Percentiles rank a stretch among this genome's conserved stretches.
Conservation (phyloP, 805 yeast genomes). For the Candida vaughaniae region DNA sequence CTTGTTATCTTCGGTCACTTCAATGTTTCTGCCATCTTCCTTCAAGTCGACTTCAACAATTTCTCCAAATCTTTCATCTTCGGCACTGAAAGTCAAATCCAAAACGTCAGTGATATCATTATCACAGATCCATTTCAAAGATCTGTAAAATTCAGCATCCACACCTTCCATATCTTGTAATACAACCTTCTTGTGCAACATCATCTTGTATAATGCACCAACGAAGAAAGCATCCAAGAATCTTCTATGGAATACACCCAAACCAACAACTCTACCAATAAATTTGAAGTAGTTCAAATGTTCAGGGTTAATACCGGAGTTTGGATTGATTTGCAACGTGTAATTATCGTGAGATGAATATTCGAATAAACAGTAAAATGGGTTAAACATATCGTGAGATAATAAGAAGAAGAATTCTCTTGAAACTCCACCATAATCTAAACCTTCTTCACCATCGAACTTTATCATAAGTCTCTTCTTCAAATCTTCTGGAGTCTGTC, state of each 20-base stretch:
- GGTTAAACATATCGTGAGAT: slow-evolving; percentile 98
- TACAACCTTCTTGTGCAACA: slow-evolving; percentile 90
- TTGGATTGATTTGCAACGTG: slow-evolving; percentile 96
- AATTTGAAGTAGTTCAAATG: slow-evolving; percentile 97
- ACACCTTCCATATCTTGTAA: slow-evolving; percentile 98
- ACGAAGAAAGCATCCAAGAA: slow-evolving; percentile 98
- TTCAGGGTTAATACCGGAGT: slow-evolving; percentile 95
- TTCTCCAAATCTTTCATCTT: slow-evolving; percentile 95
- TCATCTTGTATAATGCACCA: slow-evolving; percentile 97
- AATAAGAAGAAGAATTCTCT: slow-evolving; percentile 95
- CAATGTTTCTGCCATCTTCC: slow-evolving; percentile 82
- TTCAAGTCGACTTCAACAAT: slow-evolving; percentile 85
- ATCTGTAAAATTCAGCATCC: slow-evolving; percentile 93
- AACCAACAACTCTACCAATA: slow-evolving; percentile 96
- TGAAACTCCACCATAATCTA: slow-evolving; percentile 99
- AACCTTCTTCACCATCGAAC: slow-evolving; percentile 98
- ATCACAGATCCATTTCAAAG: slow-evolving; percentile 92
- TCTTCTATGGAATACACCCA: slow-evolving; percentile 97
- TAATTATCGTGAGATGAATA: slow-evolving; percentile 98
- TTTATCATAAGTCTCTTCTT: slow-evolving; percentile 97
- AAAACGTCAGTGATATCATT: slow-evolving; percentile 83
- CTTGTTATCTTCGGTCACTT: slow-evolving; percentile 92
- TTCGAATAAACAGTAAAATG: slow-evolving; percentile 94
- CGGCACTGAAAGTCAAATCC: slow-evolving; percentile 84
- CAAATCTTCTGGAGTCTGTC: slow-evolving; percentile 97